A percentile compares a stretch with the other conserved stretches of the same genome.
Evolutionary conservation across 225 moss, liverwort and hornwort species (phyloP).

Genomic region (Pleurozium schreberi): DNA sequence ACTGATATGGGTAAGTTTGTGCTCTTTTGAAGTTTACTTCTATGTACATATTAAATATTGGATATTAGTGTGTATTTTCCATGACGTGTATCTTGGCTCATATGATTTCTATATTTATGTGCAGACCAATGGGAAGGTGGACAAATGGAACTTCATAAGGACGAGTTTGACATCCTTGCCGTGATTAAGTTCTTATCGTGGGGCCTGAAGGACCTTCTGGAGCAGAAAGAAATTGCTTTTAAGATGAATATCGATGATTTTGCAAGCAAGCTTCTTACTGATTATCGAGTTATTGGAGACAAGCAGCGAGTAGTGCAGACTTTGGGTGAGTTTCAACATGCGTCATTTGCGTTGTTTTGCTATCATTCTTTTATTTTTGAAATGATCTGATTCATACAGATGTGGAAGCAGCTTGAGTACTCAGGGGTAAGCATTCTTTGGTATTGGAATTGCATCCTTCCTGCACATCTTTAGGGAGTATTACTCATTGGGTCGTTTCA

Average conservation of each 20-base stretch:
- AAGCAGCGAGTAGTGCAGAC: constrained; percentile 77
- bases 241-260: constrained; percentile 49
- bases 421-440: no score
- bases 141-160: constrained; percentile 55
- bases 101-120: neutral
- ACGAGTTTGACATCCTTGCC: constrained; percentile 65
- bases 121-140: constrained; percentile 86
- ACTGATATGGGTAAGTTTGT: constrained; percentile 63
- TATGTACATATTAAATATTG: no score
- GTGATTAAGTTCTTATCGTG: constrained; percentile 69
- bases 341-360: neutral
- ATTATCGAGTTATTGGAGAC: constrained; percentile 53
- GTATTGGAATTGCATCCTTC: no score
- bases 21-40: neutral
- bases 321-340: constrained; percentile 17
- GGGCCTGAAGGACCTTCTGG: constrained; percentile 63
- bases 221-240: constrained; percentile 57
- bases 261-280: constrained; percentile 31
- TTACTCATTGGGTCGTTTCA: neutral
- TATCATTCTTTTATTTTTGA: neutral
- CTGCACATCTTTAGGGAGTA: neutral
- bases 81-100: neutral
- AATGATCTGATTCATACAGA: neutral
- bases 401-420: neutral
- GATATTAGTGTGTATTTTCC: no score